Evolutionary conservation across 805 yeast genomes (phyloP).

Genomic region (Spathaspora arborariae): DNA sequence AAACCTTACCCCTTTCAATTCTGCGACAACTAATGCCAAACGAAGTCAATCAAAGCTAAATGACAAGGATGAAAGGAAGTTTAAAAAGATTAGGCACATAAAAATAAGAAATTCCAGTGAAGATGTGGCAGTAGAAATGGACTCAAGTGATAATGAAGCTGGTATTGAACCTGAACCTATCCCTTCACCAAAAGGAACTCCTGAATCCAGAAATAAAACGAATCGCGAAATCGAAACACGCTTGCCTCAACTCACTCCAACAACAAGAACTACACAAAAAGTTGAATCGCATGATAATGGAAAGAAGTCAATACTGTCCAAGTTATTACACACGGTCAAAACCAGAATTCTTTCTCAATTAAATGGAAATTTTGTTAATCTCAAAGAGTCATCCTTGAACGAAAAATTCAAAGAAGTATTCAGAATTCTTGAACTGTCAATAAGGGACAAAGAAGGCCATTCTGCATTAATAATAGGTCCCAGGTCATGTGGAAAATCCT

Average conservation of each 20-base stretch:
- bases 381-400: constrained; percentile 12
- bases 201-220: too few species aligned
- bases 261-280: background rate
- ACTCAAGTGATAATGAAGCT: background rate
- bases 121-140: background rate
- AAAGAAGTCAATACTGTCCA: background rate
- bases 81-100: constrained; percentile 1
- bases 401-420: constrained; percentile 49
- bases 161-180: background rate
- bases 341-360: constrained; percentile 19
- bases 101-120: background rate
- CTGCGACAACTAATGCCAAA: background rate
- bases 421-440: constrained; percentile 57
- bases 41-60: background rate
- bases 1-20: constrained; percentile 3
- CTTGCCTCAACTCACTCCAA: background rate
- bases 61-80: background rate
- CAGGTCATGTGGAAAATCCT: constrained; percentile 70
- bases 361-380: constrained; percentile 15
- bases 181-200: too few species aligned
- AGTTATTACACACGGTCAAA: constrained; percentile 15
- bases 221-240: too few species aligned
- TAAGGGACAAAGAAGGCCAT: constrained; percentile 69
- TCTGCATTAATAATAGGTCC: constrained; percentile 82
- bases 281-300: background rate